A percentile compares a stretch with the other conserved stretches of the same genome.
Conservation (phyloP, 2,329 filamentous ascomycete genomes). For the Nothophaeocryptopus gaeumannii region DNA sequence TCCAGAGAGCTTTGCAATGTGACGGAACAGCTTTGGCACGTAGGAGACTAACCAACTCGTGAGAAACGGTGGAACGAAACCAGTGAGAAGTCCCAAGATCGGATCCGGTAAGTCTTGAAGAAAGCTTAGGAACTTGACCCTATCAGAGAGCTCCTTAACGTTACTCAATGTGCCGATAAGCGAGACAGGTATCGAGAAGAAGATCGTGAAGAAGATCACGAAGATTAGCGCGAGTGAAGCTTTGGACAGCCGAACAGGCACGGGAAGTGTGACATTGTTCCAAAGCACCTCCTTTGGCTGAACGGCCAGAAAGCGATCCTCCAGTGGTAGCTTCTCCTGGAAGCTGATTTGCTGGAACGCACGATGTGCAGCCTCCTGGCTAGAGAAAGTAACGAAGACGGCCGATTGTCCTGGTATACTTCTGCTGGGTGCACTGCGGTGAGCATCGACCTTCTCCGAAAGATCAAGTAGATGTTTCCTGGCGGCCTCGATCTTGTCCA, state of each 20-base stretch:
- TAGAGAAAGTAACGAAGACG: slow-evolving; percentile 84
- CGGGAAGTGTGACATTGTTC: slow-evolving; percentile 43
- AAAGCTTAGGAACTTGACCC: slow-evolving; percentile 30
- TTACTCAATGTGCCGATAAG: slow-evolving; percentile 36
- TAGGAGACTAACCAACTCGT: slow-evolving; percentile 35
- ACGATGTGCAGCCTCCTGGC: slow-evolving; percentile 76
- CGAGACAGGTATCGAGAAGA: slow-evolving; percentile 37
- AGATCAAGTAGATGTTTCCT: slow-evolving; percentile 71
- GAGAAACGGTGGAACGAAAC: slow-evolving; percentile 33
- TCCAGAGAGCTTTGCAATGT: slow-evolving; percentile 35
- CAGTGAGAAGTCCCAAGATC: slow-evolving; percentile 32
- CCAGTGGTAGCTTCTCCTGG: slow-evolving; percentile 34
- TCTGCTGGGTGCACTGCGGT: slow-evolving; percentile 54
- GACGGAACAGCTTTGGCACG: slow-evolving; percentile 36
- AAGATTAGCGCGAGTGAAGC: slow-evolving; percentile 32
- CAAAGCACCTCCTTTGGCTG: slow-evolving; percentile 48
- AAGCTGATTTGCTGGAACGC: slow-evolving; percentile 62
- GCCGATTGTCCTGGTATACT: slow-evolving; percentile 62
- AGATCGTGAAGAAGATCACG: slow-evolving; percentile 36
- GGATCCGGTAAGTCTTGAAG: slow-evolving; percentile 31
- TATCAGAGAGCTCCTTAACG: slow-evolving; percentile 32
- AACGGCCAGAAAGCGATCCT: slow-evolving; percentile 44
- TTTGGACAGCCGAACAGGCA: slow-evolving; percentile 28
- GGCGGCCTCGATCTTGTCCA: slow-evolving; percentile 89
- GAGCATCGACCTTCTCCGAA: slow-evolving; percentile 65